phyloP scores from a whole-genome alignment of 1,284 basidiomycete species.

The Ceratobasidium papillatum region DNA sequence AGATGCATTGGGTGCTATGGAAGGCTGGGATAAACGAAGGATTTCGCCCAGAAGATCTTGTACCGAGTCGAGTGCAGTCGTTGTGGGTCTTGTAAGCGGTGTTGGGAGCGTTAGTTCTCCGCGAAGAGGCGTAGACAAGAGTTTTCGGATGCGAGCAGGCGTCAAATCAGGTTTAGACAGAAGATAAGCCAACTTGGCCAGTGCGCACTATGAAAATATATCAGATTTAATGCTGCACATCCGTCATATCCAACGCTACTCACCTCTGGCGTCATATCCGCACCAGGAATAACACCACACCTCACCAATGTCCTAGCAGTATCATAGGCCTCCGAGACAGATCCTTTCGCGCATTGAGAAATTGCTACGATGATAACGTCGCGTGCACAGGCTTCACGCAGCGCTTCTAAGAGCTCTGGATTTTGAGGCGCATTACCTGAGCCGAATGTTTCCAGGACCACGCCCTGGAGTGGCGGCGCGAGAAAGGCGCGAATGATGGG shows the following conservation, averaged over 20 bases:
- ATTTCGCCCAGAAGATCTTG: conserved; percentile 72
- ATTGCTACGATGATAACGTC: conserved; percentile 91
- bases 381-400: conserved; percentile 81
- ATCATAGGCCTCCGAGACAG: conserved; percentile 82
- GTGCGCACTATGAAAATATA: conserved; percentile 68
- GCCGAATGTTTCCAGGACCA: conserved; percentile 90
- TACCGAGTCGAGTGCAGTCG: conserved; percentile 65
- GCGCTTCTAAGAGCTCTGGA: conserved; percentile 68
- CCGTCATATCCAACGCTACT: conserved; percentile 38
- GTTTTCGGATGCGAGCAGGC: conserved; percentile 70
- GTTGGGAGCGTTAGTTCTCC: conserved; percentile 79
- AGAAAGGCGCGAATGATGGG: conserved; percentile 78
- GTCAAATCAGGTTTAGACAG: conserved; percentile 84
- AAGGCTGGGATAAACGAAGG: conserved; percentile 63
- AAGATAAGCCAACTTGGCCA: conserved; percentile 88
- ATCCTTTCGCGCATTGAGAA: conserved; percentile 86
- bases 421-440: conserved; percentile 86
- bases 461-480: conserved; percentile 73
- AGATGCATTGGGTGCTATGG: conserved; percentile 49
- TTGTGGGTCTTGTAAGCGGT: conserved; percentile 53
- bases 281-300: conserved; percentile 79
- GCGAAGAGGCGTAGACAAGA: conserved; percentile 82
- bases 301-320: conserved; percentile 78
- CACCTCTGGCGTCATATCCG: conserved; percentile 95
- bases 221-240: neutral